Conservation (phyloP, 2,329 filamentous ascomycete genomes). For the Diaporthe aspalathi region DNA sequence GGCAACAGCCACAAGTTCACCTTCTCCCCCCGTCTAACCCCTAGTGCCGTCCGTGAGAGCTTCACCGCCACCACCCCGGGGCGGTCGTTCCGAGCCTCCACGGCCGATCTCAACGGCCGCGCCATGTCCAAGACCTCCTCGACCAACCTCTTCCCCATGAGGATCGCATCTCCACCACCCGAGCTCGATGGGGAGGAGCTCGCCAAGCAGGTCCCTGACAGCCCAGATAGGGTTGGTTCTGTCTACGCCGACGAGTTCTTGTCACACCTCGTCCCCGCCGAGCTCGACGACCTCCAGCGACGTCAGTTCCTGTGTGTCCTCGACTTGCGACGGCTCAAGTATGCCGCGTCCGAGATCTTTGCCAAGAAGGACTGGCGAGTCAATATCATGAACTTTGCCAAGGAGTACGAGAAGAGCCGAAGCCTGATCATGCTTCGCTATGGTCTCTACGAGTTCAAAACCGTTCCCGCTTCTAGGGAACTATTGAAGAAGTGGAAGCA, state of each 20-base stretch:
- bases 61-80: constrained; percentile 60
- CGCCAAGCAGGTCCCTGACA: constrained; percentile 64
- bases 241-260: constrained; percentile 72
- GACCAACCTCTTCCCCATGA: constrained; percentile 67
- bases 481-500: constrained; percentile 69
- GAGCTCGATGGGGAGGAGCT: constrained; percentile 67
- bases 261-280: constrained; percentile 65
- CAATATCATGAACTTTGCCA: constrained; percentile 71
- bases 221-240: constrained; percentile 63
- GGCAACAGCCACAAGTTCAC: constrained; percentile 44
- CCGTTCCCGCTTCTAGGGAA: constrained; percentile 68
- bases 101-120: constrained; percentile 59
- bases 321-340: constrained; percentile 70
- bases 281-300: constrained; percentile 69
- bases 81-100: constrained; percentile 57
- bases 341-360: constrained; percentile 71
- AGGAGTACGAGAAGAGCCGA: constrained; percentile 73
- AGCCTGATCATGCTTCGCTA: constrained; percentile 71
- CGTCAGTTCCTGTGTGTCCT: constrained; percentile 73
- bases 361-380: constrained; percentile 71
- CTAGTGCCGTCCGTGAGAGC: constrained; percentile 59
- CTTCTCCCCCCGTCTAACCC: constrained; percentile 60
- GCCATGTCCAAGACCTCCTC: constrained; percentile 62
- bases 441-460: constrained; percentile 72
- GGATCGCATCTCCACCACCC: constrained; percentile 67